phyloP scores from a whole-genome alignment of 768 basidiomycete species.

The Amylocystis lapponica region DNA sequence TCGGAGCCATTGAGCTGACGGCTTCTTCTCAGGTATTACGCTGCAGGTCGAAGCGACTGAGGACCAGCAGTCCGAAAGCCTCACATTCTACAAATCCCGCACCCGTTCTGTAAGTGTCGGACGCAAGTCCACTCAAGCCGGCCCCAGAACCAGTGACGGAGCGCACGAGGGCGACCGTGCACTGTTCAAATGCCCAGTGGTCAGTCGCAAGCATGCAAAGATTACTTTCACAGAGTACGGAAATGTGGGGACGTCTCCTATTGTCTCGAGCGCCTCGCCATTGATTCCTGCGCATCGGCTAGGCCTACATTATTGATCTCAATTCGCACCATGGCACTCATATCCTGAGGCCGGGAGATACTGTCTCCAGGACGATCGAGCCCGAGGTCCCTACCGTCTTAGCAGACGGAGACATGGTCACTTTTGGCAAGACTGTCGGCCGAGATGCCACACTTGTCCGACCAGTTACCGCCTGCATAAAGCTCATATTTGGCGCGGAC shows the following conservation, averaged over 20 bases:
- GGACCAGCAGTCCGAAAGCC: conserved; percentile 35
- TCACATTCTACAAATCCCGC: conserved; percentile 48
- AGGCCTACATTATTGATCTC: conserved; percentile 70
- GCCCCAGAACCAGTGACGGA: conserved; percentile 27
- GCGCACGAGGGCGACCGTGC: conserved; percentile 32
- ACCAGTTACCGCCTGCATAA: conserved; percentile 57
- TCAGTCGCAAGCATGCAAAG: conserved; percentile 75
- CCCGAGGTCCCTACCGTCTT: conserved; percentile 54
- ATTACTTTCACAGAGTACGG: conserved; percentile 68
- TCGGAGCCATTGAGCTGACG: too few relatives aligned
- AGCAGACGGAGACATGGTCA: conserved; percentile 62
- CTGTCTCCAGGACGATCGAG: conserved; percentile 40
- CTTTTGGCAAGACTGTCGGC: conserved; percentile 74
- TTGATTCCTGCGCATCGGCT: conserved; percentile 14
- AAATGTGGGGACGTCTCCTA: conserved; percentile 40
- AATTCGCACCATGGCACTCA: conserved; percentile 76
- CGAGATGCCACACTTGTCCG: conserved; percentile 53
- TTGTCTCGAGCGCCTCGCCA: conserved; percentile 9
- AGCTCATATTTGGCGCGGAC: conserved; percentile 38
- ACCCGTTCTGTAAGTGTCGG: conserved; percentile 58
- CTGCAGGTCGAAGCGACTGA: conserved; percentile 53
- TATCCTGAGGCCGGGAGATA: conserved; percentile 48
- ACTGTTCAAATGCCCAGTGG: conserved; percentile 71
- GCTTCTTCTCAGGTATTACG: conserved; percentile 52
- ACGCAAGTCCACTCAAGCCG: conserved; percentile 52